Evolutionary conservation across 768 basidiomycete genomes (phyloP), one percentile per base, ranked within the genome.

Genomic region (Cystoderma amianthinum): DNA sequence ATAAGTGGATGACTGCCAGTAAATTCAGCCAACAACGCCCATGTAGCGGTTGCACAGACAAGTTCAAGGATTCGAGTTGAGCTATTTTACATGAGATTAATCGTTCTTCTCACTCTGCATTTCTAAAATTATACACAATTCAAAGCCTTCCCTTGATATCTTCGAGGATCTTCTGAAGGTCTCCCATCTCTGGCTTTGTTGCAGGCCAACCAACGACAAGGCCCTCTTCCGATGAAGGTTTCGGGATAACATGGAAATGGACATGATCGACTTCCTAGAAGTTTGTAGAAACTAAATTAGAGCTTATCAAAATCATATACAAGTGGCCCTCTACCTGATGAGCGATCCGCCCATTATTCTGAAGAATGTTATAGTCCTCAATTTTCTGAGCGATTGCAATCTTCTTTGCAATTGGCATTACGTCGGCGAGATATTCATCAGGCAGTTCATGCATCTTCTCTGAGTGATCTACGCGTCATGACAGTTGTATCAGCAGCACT

Each of bases 161-260:
- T 40, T 79, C 77, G 21, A 69, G 69, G 13, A 78, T 48, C 51
- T 65, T 64, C 56, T 72, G 65, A 38, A 92, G 59, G 24, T 85
- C 83, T 4, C 81, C 84, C 62, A 78, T 80, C n/a, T 71, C 58
- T 19, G 71, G 49, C 34, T 64, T 53, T 60, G 80, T 64, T 1
- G 69, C 58, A 1, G 88, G 88, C 95, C 95, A 97, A 13, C 76
- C 78, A 41, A 97, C 64, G 10, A 78, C 78, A 19, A 99, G 71
- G 3, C 95, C 95, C 49, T 85, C 80, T 4, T 64, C 62, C 2
- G 55, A 70, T n/a, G 62, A 56, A 0, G 87, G 90, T 58, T 96
- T 97, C 2, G 94, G 93, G 46, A 97, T 94, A 50, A 97, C 72
- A 53, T 97, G 92, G 65, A 92, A 92, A 59, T 95, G 91, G 11